Evolutionary conservation across 108 stramenopile genomes (phyloP), one percentile per base, ranked within the genome.

Genomic region (Cylindrotheca closterium): DNA sequence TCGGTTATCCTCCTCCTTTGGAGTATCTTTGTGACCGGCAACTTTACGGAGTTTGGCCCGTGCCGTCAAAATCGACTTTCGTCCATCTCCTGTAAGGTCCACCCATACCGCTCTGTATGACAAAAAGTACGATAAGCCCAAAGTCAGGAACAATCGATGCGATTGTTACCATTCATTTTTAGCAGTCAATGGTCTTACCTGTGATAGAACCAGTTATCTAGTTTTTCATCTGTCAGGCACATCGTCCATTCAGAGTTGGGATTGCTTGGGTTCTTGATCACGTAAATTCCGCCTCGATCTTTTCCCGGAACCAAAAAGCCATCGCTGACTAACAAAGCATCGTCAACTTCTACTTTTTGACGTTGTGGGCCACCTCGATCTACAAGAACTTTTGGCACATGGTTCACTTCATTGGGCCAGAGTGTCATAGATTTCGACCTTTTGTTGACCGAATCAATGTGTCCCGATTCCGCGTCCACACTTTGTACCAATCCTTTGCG

Each of bases 241-340:
- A 86, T 77, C 17, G 70, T 86, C 79, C 81, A 76, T 58, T 93
- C 92, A 24, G 69, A 55, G 3, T 74, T 22, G 37, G 50, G 45
- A 63, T 87, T 70, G 3, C 79, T 76, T 0, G 93, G 90, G 68
- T 91, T 79, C 49, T 65, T 66, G 2, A 97, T 89, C 15, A 94
- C 68, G 70, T 96, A 96, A 8, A 97, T 72, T 10, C 95, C 97
- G 0, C 97, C 97, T 59, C 91, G 91, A 58, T 91, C 87, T 59
- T 88, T 91, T 25, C 95, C 95, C 3, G 97, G 97, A n/a, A 96
- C 88, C 17, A 97, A 68, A 74, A 97, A 97, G 7, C 97, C 97
- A 70, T 97, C 97, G 5, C 89, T 80, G 1, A 97, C 82, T 32
- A 97, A 71, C 18, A 96, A 64, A 0, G 91, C 94, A 66, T 89